These are phyloP conservation scores for Podila epigama DNA, from an alignment of 192 early-diverging fungal species.

Conservation along the genomic window DNA sequence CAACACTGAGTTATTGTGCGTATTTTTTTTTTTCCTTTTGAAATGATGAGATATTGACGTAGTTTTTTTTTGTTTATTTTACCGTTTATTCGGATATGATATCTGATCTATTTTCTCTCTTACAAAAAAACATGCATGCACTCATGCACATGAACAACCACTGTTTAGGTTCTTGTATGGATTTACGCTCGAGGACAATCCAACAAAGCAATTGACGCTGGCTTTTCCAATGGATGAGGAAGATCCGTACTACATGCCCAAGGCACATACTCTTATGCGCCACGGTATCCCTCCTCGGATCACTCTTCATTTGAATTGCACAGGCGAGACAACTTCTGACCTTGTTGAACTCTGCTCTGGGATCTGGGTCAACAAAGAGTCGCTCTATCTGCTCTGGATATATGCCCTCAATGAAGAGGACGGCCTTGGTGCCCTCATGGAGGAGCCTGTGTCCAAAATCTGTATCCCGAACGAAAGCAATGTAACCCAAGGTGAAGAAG, in stretches of 20 bases:
- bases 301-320: conserved; percentile 5
- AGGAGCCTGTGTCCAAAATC: conserved; percentile 9
- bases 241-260: conserved; percentile 38
- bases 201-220: conserved; percentile 24
- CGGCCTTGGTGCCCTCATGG: conserved; percentile 22
- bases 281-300: conserved; percentile 16
- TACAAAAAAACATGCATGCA: background rate
- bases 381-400: conserved; percentile 36
- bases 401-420: conserved; percentile 48
- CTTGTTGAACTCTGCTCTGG: conserved; percentile 22
- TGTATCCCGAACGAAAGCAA: conserved; percentile 4
- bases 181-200: conserved; percentile 65
- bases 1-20: conserved; percentile 68
- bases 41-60: background rate
- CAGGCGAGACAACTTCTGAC: background rate
- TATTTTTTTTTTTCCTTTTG: background rate
- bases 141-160: background rate
- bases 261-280: conserved; percentile 35
- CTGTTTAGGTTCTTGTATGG: conserved; percentile 67
- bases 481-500: background rate
- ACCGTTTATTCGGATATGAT: background rate
- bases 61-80: background rate
- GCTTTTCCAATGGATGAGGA: conserved; percentile 34
- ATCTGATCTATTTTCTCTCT: background rate
- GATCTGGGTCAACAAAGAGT: conserved; percentile 22